These are phyloP conservation scores for Neonectria hederae DNA, from an alignment of 2,329 filamentous ascomycete species.

Conservation along the genomic window DNA sequence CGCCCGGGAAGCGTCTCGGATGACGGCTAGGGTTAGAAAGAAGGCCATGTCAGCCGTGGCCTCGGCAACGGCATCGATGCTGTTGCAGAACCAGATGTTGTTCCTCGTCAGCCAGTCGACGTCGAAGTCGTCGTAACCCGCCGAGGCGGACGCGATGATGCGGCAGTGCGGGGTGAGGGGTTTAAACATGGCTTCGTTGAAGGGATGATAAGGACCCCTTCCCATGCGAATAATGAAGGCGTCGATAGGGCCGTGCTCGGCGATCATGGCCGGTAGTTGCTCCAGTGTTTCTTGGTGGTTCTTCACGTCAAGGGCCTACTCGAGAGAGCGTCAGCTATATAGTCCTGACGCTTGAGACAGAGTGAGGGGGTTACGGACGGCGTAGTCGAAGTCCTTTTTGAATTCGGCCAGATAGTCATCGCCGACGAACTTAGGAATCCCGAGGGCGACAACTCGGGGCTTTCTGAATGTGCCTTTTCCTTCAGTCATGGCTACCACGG, in stretches of 20 bases:
- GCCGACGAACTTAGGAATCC: constrained; percentile 50
- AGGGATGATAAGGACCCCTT: constrained; percentile 58
- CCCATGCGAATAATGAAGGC: constrained; percentile 62
- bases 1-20: constrained; percentile 56
- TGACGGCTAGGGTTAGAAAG: constrained; percentile 45
- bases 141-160: constrained; percentile 58
- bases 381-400: constrained; percentile 50
- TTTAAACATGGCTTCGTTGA: constrained; percentile 55
- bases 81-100: constrained; percentile 64
- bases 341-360: neutral
- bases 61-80: constrained; percentile 61
- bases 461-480: constrained; percentile 31
- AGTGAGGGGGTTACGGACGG: constrained; percentile 34
- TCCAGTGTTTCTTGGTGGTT: constrained; percentile 49
- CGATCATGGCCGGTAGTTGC: constrained; percentile 49
- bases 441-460: constrained; percentile 54
- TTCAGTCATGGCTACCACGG: constrained; percentile 10
- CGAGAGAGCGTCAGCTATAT: neutral
- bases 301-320: constrained; percentile 45
- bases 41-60: constrained; percentile 61
- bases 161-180: constrained; percentile 53
- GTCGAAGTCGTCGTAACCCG: constrained; percentile 59
- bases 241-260: constrained; percentile 53
- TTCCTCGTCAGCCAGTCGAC: constrained; percentile 53
- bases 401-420: constrained; percentile 53